Conservation (phyloP, 495 filamentous ascomycete species). For the Lophium mytilinum region DNA sequence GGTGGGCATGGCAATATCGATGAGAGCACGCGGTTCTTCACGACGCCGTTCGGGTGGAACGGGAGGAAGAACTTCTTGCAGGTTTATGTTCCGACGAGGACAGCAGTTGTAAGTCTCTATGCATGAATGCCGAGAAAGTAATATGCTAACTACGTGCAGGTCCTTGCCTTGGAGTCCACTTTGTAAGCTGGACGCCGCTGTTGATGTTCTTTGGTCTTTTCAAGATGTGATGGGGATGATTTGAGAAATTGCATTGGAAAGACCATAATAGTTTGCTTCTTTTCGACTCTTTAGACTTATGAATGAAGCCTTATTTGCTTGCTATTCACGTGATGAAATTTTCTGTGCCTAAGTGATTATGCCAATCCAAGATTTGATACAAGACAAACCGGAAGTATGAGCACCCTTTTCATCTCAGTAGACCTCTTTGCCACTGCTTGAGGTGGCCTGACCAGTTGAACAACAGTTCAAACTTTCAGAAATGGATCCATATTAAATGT, state of each 20-base stretch:
- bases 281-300: neutral
- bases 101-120: constrained; percentile 64
- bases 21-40: constrained; percentile 76
- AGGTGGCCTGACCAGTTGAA: too few species aligned
- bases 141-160: constrained; percentile 15
- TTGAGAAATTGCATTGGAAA: neutral
- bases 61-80: constrained; percentile 80
- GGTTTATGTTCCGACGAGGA: constrained; percentile 80
- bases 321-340: neutral
- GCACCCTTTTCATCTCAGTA: too few species aligned
- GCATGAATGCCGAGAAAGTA: neutral
- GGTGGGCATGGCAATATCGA: constrained; percentile 75
- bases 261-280: neutral
- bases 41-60: constrained; percentile 84
- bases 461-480: too few species aligned
- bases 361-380: neutral
- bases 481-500: too few species aligned
- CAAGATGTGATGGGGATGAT: neutral
- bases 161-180: constrained; percentile 26
- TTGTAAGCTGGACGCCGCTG: neutral
- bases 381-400: too few species aligned
- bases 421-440: too few species aligned
- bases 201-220: neutral
- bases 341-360: neutral
- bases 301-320: neutral